phyloP scores from a whole-genome alignment of 2,329 filamentous ascomycete species.

The Aureobasidium lini region DNA sequence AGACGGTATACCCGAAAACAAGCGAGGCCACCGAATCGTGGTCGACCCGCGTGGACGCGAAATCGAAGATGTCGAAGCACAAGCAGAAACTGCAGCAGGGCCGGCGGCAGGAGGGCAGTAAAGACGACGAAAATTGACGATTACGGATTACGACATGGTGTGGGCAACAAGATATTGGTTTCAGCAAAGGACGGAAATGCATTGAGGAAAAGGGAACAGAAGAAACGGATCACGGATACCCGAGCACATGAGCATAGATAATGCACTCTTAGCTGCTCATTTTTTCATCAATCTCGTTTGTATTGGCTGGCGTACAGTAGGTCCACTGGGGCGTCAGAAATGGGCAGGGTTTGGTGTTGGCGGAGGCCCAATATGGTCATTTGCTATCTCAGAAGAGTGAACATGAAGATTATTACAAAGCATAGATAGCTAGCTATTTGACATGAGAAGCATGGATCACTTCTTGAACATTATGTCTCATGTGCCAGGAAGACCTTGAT shows the following conservation, averaged over 20 bases:
- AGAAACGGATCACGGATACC: slow-evolving; percentile 2
- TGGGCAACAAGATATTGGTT: neutral
- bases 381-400: neutral
- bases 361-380: neutral
- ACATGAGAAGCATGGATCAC: no score
- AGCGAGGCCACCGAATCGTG: slow-evolving; percentile 69
- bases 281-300: neutral
- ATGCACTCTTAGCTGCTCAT: neutral
- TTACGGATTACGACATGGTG: slow-evolving; percentile 7
- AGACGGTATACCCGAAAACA: slow-evolving; percentile 70
- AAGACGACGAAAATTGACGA: slow-evolving; percentile 1
- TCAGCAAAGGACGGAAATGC: neutral
- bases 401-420: neutral
- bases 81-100: neutral
- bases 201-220: neutral
- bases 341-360: neutral
- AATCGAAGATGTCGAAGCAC: slow-evolving; percentile 26
- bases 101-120: neutral
- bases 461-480: no score
- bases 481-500: no score
- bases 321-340: neutral
- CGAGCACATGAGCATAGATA: slow-evolving; percentile 1
- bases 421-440: neutral
- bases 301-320: neutral
- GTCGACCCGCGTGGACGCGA: slow-evolving; percentile 35